Evolutionary conservation across 164 flowering plant species (phyloP), one percentile per base, ranked within the genome.

Genomic region (Litsea cubeba): DNA sequence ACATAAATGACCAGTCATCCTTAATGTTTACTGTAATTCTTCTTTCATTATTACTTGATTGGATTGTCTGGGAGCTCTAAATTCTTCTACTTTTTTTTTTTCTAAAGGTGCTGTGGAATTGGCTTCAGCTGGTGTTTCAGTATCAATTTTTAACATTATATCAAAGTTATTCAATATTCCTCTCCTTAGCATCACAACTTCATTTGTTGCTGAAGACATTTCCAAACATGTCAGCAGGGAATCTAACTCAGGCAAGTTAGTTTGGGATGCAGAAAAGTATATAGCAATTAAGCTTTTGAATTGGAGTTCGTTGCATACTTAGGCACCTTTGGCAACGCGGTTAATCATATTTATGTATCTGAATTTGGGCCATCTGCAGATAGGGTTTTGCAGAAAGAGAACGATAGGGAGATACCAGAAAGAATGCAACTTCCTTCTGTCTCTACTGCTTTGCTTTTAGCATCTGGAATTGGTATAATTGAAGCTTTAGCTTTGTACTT

Each of bases 91-190:
- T 54, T 72, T 72, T 77, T 35, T 23, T 49, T 4, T 30, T 26
- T 5, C 74, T 22, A 73, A 70, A 96, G 99, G 98, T 75, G 70
- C 98, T 69, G 82, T 96, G 80, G 94, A 90, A 81, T 85, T 96
- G 87, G 99, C 91, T 80, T 91, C 97, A 3, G 97, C 98, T 74
- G 98, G 92, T 75, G 91, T 92, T 77, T 92, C 99, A n/a, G 78
- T 88, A 20, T 87, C 94, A 71, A 88, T 96, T 72, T 94, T 96
- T 73, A 92, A 96, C 77, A 81, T 88, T 62, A 76, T 96, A 68
- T 96, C 98, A 25, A 96, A 94, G 89, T 83, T 96, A 70, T 94
- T 96, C 74, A 96, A 96, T 77, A 88, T 96, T 74, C 99, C 99
- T 63, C 97, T 96, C 32, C 94, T 94, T 17, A 92, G 99, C 77